phyloP scores from a whole-genome alignment of 108 stramenopile genomes.

The Parietichytrium sp. region DNA sequence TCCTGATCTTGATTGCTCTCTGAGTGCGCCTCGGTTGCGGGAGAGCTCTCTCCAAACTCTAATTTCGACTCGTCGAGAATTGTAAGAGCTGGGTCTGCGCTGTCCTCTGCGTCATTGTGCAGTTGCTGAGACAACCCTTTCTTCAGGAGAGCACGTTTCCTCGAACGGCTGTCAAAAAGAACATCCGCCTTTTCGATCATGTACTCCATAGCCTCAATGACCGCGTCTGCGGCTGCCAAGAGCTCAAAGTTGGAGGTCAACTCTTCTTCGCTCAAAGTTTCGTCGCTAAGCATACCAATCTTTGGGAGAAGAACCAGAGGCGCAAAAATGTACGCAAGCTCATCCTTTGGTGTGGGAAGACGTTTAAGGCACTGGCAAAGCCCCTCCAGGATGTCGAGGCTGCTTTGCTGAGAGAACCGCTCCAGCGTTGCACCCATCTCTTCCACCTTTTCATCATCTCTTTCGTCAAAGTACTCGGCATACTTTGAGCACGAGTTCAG shows the following conservation, averaged over 20 bases:
- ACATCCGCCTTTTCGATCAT: neutral
- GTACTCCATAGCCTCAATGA: slow-evolving; percentile 22
- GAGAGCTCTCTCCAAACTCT: no score
- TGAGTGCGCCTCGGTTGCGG: no score
- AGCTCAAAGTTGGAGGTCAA: neutral
- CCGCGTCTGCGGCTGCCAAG: neutral
- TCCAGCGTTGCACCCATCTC: slow-evolving; percentile 19
- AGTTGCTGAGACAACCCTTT: neutral
- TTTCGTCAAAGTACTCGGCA: slow-evolving; percentile 10
- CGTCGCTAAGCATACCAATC: neutral
- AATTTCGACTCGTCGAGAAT: no score
- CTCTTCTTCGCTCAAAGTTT: neutral
- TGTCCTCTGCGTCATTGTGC: no score
- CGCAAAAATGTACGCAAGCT: slow-evolving; percentile 21
- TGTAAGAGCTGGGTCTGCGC: no score
- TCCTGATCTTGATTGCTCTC: no score
- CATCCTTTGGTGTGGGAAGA: neutral
- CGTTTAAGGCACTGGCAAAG: slow-evolving; percentile 13
- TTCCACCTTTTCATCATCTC: slow-evolving; percentile 32
- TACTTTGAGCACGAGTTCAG: slow-evolving; percentile 13
- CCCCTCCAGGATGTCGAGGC: slow-evolving; percentile 21
- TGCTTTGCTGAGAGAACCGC: neutral
- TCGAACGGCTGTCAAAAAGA: slow-evolving; percentile 35
- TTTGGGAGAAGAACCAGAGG: slow-evolving; percentile 27
- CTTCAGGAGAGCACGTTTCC: slow-evolving; percentile 4